phyloP scores from a whole-genome alignment of 1,284 basidiomycete genomes.

The Pseudozyma pruni region DNA sequence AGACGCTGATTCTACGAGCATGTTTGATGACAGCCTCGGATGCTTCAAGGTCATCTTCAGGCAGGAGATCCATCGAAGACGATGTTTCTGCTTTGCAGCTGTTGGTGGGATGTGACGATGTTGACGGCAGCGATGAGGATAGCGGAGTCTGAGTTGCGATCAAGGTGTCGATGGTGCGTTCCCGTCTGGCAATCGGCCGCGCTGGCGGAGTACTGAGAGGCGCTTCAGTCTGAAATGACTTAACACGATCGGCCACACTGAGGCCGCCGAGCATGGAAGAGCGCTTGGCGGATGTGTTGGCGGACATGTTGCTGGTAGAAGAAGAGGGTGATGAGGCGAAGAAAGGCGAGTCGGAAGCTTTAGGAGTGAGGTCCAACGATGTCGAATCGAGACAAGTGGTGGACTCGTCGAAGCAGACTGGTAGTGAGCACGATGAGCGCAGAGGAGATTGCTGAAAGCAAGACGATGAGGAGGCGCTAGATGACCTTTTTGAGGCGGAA shows the following conservation, averaged over 20 bases:
- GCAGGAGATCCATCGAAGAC: background rate
- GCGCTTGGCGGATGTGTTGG: slow-evolving; percentile 17
- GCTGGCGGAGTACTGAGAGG: background rate
- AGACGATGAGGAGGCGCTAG: background rate
- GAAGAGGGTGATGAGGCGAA: background rate
- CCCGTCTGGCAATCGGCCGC: background rate
- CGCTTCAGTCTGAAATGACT: slow-evolving; percentile 11
- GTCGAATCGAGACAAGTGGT: background rate
- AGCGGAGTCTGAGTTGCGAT: background rate
- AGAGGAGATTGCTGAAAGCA: background rate
- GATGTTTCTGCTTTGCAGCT: slow-evolving; percentile 1
- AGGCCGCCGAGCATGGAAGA: slow-evolving; percentile 21
- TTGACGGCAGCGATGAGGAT: background rate
- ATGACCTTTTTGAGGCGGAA: slow-evolving; percentile 1
- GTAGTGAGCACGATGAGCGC: slow-evolving; percentile 4
- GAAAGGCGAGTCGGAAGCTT: slow-evolving; percentile 7
- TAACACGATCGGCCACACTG: slow-evolving; percentile 37
- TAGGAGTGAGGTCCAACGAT: slow-evolving; percentile 9
- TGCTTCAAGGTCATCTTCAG: background rate
- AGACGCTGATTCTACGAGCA: slow-evolving; percentile 32
- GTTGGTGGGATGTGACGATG: background rate
- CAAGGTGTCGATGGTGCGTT: too few relatives aligned
- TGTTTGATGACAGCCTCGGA: slow-evolving; percentile 13
- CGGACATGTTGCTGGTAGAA: slow-evolving; percentile 2
- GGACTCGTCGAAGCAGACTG: background rate